Percentiles rank a stretch among this genome's conserved stretches.
Conservation (phyloP, 805 yeast genomes). For the Saccharomycopsis fibuligera region DNA sequence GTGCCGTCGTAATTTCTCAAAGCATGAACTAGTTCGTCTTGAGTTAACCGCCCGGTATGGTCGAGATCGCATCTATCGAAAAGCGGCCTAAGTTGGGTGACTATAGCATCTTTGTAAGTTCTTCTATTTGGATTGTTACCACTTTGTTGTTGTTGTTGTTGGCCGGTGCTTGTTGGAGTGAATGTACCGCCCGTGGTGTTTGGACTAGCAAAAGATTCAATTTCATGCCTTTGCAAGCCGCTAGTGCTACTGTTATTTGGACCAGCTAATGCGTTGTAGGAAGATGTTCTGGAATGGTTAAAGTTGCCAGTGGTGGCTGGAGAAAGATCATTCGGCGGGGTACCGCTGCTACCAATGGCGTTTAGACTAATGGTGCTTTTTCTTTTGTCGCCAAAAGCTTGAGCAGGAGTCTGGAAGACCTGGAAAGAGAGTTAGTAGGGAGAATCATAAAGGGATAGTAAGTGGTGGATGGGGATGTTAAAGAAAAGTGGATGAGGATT, state of each 20-base stretch:
- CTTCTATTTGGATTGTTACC: not conserved
- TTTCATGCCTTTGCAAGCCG: not conserved
- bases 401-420: slow-evolving; percentile 14
- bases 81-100: not conserved
- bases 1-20: slow-evolving; percentile 16
- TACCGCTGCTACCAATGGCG: not conserved
- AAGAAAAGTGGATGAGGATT: not conserved
- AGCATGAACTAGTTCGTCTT: slow-evolving; percentile 9
- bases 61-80: slow-evolving; percentile 10
- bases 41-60: slow-evolving; percentile 6
- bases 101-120: not conserved
- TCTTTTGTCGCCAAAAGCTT: slow-evolving; percentile 8
- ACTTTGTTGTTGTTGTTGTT: not conserved
- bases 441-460: too few species aligned
- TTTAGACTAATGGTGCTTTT: not conserved
- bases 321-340: not conserved
- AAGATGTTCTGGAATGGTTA: not conserved
- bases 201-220: too few species aligned
- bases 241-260: not conserved
- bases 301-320: not conserved
- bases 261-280: not conserved
- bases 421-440: too few species aligned
- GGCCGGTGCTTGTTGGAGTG: too few species aligned
- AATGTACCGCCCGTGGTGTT: too few species aligned
- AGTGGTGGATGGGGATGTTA: not conserved